phyloP scores from a whole-genome alignment of 352 stramenopile species.

The Pythium diclinum region DNA sequence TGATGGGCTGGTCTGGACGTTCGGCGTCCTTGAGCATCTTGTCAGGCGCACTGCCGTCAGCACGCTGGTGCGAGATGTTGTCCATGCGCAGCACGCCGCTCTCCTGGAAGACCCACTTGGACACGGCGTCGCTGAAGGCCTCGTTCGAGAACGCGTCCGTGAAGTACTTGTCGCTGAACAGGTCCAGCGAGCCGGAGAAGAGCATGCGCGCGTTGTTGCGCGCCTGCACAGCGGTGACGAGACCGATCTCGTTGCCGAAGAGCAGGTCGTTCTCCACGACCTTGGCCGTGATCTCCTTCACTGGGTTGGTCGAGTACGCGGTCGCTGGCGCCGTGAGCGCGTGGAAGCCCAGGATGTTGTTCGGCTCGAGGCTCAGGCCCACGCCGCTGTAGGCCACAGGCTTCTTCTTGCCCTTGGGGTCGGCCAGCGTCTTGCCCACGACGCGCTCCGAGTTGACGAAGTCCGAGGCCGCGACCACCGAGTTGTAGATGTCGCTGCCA shows the following conservation, averaged over 20 bases:
- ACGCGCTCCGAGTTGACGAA: constrained; percentile 68
- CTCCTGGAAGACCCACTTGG: constrained; percentile 88
- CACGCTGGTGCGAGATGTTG: constrained; percentile 84
- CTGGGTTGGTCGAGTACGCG: constrained; percentile 79
- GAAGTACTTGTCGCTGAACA: constrained; percentile 89
- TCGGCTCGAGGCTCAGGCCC: constrained; percentile 78
- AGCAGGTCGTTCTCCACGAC: constrained; percentile 58
- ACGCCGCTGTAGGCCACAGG: constrained; percentile 75
- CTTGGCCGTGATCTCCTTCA: constrained; percentile 67
- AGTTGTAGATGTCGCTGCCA: constrained; percentile 71
- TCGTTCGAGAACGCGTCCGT: constrained; percentile 65
- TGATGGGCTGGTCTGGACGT: constrained; percentile 83
- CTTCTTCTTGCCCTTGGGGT: constrained; percentile 42
- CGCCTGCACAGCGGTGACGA: constrained; percentile 83
- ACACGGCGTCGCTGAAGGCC: constrained; percentile 67
- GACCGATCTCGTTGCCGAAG: constrained; percentile 71
- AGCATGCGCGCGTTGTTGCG: constrained; percentile 91
- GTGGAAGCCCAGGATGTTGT: constrained; percentile 82
- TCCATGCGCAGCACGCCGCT: constrained; percentile 82
- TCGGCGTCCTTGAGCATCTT: constrained; percentile 89
- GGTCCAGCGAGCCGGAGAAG: constrained; percentile 82
- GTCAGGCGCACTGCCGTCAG: constrained; percentile 76
- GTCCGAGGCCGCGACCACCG: constrained; percentile 62
- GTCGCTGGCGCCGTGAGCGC: constrained; percentile 72
- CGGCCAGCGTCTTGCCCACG: constrained; percentile 44